Conservation (phyloP, 495 filamentous ascomycete genomes). For the Lasiosphaeria miniovina region DNA sequence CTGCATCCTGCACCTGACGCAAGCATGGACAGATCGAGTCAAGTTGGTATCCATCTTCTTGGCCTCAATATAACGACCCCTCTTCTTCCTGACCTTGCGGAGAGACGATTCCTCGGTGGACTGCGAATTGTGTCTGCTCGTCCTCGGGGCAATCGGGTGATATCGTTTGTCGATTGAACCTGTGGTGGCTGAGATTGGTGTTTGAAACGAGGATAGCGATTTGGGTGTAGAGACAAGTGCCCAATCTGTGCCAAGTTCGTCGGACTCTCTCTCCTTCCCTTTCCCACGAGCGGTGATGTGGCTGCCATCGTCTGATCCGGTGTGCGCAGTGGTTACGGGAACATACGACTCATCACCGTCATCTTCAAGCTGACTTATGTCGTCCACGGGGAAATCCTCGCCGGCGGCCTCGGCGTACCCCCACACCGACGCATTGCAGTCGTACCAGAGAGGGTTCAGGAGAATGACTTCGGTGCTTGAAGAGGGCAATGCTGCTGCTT, state of each 20-base stretch:
- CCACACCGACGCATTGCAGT: slow-evolving; percentile 22
- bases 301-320: slow-evolving; percentile 13
- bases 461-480: slow-evolving; percentile 17
- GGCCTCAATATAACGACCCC: slow-evolving; percentile 27
- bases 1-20: slow-evolving; percentile 37
- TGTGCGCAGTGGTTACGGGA: slow-evolving; percentile 11
- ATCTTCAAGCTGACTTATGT: slow-evolving; percentile 4
- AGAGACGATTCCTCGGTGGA: slow-evolving; percentile 15
- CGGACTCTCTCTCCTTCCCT: neutral
- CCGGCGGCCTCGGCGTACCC: slow-evolving; percentile 6
- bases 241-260: slow-evolving; percentile 24
- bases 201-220: slow-evolving; percentile 12
- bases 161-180: slow-evolving; percentile 18
- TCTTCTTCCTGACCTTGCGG: slow-evolving; percentile 25
- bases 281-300: slow-evolving; percentile 10
- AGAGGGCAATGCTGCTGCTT: neutral
- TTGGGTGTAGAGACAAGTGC: slow-evolving; percentile 17
- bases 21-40: slow-evolving; percentile 34
- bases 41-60: slow-evolving; percentile 32
- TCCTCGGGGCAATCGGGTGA: slow-evolving; percentile 21
- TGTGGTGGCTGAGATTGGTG: slow-evolving; percentile 13
- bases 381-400: neutral
- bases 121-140: slow-evolving; percentile 9
- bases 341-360: slow-evolving; percentile 16
- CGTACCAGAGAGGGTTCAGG: slow-evolving; percentile 27